Evolutionary conservation across 2,329 filamentous ascomycete genomes (phyloP).

Genomic region (Paracorniculantispora psalliotae): DNA sequence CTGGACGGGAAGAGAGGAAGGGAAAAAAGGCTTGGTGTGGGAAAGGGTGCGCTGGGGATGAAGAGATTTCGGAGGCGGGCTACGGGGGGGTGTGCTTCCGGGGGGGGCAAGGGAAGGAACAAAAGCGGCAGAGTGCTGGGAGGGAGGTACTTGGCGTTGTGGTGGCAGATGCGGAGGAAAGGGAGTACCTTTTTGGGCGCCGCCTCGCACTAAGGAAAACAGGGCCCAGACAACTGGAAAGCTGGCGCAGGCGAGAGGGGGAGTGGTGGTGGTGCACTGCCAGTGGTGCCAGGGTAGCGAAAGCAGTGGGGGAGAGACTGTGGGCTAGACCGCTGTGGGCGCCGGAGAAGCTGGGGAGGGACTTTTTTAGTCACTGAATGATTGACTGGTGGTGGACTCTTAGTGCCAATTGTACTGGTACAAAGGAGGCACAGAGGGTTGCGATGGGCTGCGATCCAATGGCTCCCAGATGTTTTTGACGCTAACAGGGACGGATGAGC

Average conservation of each 20-base stretch:
- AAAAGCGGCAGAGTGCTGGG: background rate
- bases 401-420: no score
- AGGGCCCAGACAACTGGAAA: background rate
- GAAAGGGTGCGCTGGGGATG: background rate
- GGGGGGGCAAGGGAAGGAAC: background rate
- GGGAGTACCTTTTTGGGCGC: constrained; percentile 4
- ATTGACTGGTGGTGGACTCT: no score
- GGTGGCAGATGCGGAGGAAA: no score
- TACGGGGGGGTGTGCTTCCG: background rate
- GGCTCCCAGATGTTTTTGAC: no score
- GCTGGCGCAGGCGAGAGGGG: background rate
- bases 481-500: no score
- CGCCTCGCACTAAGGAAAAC: background rate
- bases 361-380: no score
- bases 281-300: background rate
- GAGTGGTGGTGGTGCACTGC: background rate
- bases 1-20: background rate
- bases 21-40: background rate
- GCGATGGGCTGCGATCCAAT: no score
- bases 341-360: background rate
- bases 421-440: no score
- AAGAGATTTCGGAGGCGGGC: constrained; percentile 11
- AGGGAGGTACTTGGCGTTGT: background rate
- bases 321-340: background rate
- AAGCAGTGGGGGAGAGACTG: background rate